Conservation (phyloP, 768 basidiomycete species). For the Kwoniella pini region DNA sequence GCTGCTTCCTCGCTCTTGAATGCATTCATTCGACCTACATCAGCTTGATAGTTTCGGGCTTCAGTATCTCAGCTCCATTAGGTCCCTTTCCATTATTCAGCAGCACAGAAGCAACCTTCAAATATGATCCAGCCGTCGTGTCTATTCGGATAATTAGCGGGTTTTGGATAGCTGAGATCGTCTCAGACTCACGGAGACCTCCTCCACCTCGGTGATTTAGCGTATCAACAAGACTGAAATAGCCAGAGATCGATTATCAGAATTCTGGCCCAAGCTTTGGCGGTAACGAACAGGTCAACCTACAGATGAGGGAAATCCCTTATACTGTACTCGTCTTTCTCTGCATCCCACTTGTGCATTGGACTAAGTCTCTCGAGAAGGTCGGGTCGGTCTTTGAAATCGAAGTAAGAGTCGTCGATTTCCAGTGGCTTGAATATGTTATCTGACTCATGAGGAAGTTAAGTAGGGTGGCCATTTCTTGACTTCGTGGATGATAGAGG, state of each 20-base stretch:
- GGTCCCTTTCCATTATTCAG: slow-evolving; percentile 17
- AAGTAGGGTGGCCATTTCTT: too few species aligned
- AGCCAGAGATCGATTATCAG: too few species aligned
- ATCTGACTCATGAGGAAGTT: too few species aligned
- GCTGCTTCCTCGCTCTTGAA: not conserved
- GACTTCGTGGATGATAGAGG: not conserved
- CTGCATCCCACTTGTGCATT: slow-evolving; percentile 19
- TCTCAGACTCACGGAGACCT: slow-evolving; percentile 15
- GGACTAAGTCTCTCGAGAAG: slow-evolving; percentile 12
- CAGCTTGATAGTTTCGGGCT: slow-evolving; percentile 14
- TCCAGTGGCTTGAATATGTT: slow-evolving; percentile 23
- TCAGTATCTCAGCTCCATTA: slow-evolving; percentile 15
- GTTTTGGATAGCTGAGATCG: not conserved
- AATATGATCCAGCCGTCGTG: slow-evolving; percentile 22
- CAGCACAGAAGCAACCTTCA: slow-evolving; percentile 14
- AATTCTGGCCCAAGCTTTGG: too few species aligned
- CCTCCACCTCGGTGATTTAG: slow-evolving; percentile 17
- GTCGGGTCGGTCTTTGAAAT: slow-evolving; percentile 15
- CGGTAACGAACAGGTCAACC: too few species aligned
- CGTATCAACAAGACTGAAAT: not conserved
- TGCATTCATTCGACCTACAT: slow-evolving; percentile 12
- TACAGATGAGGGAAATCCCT: slow-evolving; percentile 11
- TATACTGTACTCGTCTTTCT: not conserved
- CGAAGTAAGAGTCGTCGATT: slow-evolving; percentile 14
- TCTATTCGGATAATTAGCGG: not conserved